phyloP scores from a whole-genome alignment of 1,284 basidiomycete genomes.

The Polyporus tsugae region DNA sequence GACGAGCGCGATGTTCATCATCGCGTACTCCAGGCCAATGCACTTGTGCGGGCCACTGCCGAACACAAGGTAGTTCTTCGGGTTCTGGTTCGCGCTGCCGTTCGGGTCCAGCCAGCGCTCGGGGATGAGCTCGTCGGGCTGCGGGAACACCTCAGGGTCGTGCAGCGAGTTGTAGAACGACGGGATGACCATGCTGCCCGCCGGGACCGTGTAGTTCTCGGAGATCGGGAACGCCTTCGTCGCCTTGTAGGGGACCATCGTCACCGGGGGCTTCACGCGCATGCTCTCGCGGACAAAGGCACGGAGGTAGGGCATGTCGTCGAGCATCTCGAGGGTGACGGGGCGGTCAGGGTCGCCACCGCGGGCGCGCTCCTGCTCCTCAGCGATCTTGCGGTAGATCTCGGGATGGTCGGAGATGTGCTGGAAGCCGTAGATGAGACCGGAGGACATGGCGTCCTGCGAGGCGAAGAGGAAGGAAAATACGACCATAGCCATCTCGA shows the following conservation, averaged over 20 bases:
- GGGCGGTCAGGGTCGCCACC: conserved; percentile 82
- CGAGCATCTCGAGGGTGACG: conserved; percentile 90
- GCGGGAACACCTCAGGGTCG: conserved; percentile 88
- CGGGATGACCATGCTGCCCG: conserved; percentile 94
- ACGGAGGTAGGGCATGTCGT: conserved; percentile 92
- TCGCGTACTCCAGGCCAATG: conserved; percentile 93
- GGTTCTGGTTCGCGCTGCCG: conserved; percentile 84
- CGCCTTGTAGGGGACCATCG: conserved; percentile 96
- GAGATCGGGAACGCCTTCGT: conserved; percentile 93
- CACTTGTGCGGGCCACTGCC: conserved; percentile 95
- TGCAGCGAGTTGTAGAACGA: conserved; percentile 97
- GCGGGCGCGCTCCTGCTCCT: conserved; percentile 90
- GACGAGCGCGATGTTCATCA: conserved; percentile 90
- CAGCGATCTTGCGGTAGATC: conserved; percentile 87
- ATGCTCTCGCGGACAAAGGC: conserved; percentile 95
- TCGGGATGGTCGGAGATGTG: conserved; percentile 94
- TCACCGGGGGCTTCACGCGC: conserved; percentile 90
- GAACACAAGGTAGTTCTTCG: conserved; percentile 97
- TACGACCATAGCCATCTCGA: conserved; percentile 96
- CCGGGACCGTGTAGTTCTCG: conserved; percentile 91
- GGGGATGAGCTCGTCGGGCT: conserved; percentile 86
- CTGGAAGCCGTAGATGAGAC: conserved; percentile 95
- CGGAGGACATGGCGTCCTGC: conserved; percentile 98
- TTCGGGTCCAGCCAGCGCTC: conserved; percentile 94
- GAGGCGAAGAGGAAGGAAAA: conserved; percentile 98